Base-by-base conservation (phyloP, 371 early-diverging fungal genomes). In the Neoconidiobolus thromboides region DNA sequence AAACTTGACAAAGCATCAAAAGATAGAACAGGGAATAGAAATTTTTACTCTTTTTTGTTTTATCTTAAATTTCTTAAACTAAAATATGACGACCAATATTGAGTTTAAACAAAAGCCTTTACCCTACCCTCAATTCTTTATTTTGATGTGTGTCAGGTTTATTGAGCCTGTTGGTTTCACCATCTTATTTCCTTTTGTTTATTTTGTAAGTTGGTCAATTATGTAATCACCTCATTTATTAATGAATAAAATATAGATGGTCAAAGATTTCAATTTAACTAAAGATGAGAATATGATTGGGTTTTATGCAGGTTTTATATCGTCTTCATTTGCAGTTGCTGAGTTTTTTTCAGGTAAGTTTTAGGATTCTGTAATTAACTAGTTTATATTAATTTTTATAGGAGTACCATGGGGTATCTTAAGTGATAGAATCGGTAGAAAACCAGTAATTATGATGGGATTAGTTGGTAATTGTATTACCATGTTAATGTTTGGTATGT, bases 391-490 rank as follows among this genome's bases (percentile, higher is more conserved):
- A 38, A 12, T 70, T 44, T 72, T 70, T 62, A 76, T 72, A 3
- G 73, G 76, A 1, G 70, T 78, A 58, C 63, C 69, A 39, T 78
- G 78, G 77, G 79, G 79, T 5, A 65, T 62, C 51, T 59, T 79
- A 58, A 76, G 76, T 6, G 79, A 81, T 62, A 66, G 73, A 9
- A 66, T 81, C 61, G 94, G 94, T n/a, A 73, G 94, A 46, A 65
- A 83, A 39, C 91, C 92, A 0, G 82, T 91, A 1, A 66, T 92
- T 9, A 65, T 91, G 14, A 66, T 80, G 5, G 94, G 94, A 0
- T 69, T 91, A 9, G 56, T 78, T 26, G 89, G 89, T 37, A 88
- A 85, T n/a, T 70, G 79, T 1, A 61, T 81, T 2, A 74, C 81
- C n/a, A 76, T 76, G 26, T 41, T 83, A n/a, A 53, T 81, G 39